Percentiles rank a stretch among this genome's conserved stretches.
These are phyloP conservation scores for Vitis riparia DNA, from an alignment of 164 flowering plant genomes.

Conservation along the genomic window DNA sequence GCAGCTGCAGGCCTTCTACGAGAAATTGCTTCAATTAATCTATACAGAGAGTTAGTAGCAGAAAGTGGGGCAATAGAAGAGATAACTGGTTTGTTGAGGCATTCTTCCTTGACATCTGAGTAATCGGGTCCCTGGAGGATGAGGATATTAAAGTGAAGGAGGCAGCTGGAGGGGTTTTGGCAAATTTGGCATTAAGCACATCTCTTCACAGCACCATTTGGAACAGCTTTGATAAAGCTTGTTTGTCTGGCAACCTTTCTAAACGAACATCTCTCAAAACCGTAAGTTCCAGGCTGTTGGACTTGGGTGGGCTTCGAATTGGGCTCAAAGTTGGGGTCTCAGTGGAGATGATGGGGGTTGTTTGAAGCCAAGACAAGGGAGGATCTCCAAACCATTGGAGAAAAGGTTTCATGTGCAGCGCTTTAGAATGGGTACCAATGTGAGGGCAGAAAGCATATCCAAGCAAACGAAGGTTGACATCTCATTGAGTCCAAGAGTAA, in stretches of 20 bases:
- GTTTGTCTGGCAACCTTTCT: too few species aligned
- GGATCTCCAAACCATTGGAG: conserved; percentile 10
- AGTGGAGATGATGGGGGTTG: too few species aligned
- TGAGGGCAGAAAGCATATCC: conserved; percentile 34
- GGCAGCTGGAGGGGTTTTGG: conserved; percentile 82
- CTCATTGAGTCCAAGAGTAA: conserved; percentile 82
- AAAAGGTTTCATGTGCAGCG: conserved; percentile 12
- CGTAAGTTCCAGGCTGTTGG: too few species aligned
- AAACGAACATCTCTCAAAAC: too few species aligned
- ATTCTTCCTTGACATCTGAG: conserved; percentile 51
- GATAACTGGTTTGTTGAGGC: conserved; percentile 56
- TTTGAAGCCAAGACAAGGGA: too few species aligned
- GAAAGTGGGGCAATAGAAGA: conserved; percentile 87
- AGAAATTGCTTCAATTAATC: conserved; percentile 53
- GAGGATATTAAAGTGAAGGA: conserved; percentile 68
- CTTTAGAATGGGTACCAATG: conserved; percentile 28
- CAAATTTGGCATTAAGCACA: conserved; percentile 64
- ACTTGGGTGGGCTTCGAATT: too few species aligned
- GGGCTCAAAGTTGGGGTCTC: too few species aligned
- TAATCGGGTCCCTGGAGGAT: conserved; percentile 62
- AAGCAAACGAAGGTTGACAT: conserved; percentile 51
- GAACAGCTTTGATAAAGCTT: too few species aligned
- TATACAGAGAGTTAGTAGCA: conserved; percentile 60
- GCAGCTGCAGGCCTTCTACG: conserved; percentile 88
- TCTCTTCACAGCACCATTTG: conserved; percentile 50